These are phyloP conservation scores for Aspergillus egyptiacus DNA, from an alignment of 495 filamentous ascomycete species.

Conservation along the genomic window DNA sequence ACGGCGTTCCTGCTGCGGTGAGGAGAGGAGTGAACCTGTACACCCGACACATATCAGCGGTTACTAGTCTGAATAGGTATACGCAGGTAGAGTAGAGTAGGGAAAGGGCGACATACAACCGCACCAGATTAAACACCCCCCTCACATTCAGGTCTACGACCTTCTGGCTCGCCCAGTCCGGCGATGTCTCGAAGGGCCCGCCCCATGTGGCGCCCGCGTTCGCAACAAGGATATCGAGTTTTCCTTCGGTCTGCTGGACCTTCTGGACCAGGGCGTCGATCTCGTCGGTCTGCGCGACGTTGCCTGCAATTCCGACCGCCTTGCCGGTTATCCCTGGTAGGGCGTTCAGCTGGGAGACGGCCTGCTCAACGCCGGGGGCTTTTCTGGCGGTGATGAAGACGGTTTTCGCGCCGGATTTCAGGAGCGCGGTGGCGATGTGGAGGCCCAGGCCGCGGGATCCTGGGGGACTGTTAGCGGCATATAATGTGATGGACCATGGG, in stretches of 20 bases:
- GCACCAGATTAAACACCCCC: slow-evolving; percentile 76
- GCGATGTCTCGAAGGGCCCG: slow-evolving; percentile 74
- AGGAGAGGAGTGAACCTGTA: slow-evolving; percentile 73
- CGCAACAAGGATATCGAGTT: slow-evolving; percentile 75
- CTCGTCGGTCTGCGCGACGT: slow-evolving; percentile 62
- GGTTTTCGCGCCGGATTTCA: slow-evolving; percentile 78
- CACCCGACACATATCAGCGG: neutral
- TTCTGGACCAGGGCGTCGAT: slow-evolving; percentile 62
- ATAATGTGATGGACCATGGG: neutral
- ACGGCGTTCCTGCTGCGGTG: slow-evolving; percentile 52
- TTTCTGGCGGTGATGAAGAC: slow-evolving; percentile 92
- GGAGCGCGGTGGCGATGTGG: slow-evolving; percentile 70
- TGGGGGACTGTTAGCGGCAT: neutral
- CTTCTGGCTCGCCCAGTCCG: slow-evolving; percentile 74
- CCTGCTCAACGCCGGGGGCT: slow-evolving; percentile 65
- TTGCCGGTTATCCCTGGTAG: slow-evolving; percentile 60
- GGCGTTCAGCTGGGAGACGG: slow-evolving; percentile 68
- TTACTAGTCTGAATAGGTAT: too few relatives aligned
- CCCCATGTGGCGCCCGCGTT: slow-evolving; percentile 96
- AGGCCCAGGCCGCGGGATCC: slow-evolving; percentile 71
- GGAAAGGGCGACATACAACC: slow-evolving; percentile 36
- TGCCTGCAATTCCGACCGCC: slow-evolving; percentile 72
- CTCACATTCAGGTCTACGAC: slow-evolving; percentile 93
- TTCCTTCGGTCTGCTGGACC: slow-evolving; percentile 57
- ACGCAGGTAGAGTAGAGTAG: neutral